phyloP scores from a whole-genome alignment of 768 basidiomycete species.

The Lactarius sanguifluus region DNA sequence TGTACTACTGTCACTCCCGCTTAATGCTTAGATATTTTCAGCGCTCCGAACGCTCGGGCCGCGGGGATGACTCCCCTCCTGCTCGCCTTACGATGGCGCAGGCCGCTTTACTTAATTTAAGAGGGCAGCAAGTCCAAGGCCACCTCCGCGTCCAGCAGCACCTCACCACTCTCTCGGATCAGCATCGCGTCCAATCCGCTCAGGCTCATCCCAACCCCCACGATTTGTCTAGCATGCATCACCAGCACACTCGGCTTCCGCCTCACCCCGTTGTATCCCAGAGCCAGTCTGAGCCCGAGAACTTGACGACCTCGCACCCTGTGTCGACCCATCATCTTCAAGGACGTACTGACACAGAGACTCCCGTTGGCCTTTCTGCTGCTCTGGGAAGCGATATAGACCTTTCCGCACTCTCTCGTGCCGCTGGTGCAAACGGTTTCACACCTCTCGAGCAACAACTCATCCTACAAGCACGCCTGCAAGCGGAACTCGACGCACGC shows the following conservation, averaged over 20 bases:
- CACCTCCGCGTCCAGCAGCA: slow-evolving; percentile 24
- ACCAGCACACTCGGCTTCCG: slow-evolving; percentile 24
- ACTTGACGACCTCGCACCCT: slow-evolving; percentile 12
- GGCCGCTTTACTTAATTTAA: slow-evolving; percentile 72
- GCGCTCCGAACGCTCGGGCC: slow-evolving; percentile 60
- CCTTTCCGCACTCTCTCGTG: slow-evolving; percentile 26
- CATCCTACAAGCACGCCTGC: slow-evolving; percentile 28
- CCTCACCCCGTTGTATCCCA: slow-evolving; percentile 27
- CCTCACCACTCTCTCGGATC: slow-evolving; percentile 28
- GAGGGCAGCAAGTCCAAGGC: slow-evolving; percentile 55
- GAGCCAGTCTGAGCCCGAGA: slow-evolving; percentile 13
- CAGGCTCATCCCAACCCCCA: slow-evolving; percentile 10
- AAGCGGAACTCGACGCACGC: slow-evolving; percentile 27
- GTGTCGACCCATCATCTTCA: slow-evolving; percentile 21
- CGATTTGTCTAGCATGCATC: slow-evolving; percentile 11
- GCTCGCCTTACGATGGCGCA: slow-evolving; percentile 74
- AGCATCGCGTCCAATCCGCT: slow-evolving; percentile 29
- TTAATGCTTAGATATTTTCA: slow-evolving; percentile 33
- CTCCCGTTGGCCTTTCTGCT: slow-evolving; percentile 4
- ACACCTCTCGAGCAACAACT: slow-evolving; percentile 31
- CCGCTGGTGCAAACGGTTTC: slow-evolving; percentile 25
- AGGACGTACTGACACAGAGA: slow-evolving; percentile 7
- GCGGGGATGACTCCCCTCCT: slow-evolving; percentile 63
- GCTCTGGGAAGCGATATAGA: slow-evolving; percentile 28
- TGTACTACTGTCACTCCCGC: slow-evolving; percentile 8